Evolutionary conservation across 768 basidiomycete genomes (phyloP), one percentile per base, ranked within the genome.

Genomic region (Boletus edulis): DNA sequence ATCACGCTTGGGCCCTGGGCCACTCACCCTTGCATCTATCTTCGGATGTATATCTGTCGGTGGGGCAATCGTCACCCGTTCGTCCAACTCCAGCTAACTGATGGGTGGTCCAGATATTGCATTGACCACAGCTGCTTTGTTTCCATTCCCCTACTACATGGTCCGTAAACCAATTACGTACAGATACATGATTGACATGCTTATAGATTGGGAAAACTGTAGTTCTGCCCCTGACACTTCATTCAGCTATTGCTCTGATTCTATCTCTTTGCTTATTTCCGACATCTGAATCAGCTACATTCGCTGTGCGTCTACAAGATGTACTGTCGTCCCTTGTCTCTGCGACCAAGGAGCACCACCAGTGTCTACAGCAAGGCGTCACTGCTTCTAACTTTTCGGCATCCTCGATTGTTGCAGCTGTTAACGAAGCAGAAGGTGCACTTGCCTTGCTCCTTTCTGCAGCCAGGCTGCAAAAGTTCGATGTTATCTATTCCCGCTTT

Each of bases 111-210:
- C 56, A 85, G 87, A 87, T 60, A 84, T 86, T 20, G 70, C 72
- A n/a, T 60, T 87, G 15, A 83, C 81, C 0, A 82, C 81, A 0
- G 79, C 81, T 0, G 78, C 69, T 13, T 69, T 90, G 9, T 84
- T 79, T 62, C 89, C 89, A 1, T 89, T 75, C 59, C 81, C 87
- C 2, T 80, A 79, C 63, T 90, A 89, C 67, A 60, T 50, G 49
- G 77, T 78, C 50, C 58, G 76, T 61, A 46, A n/a, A 38, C 13
- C 20, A 22, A 8, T 40, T 17, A 29, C 14, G 34, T 14, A 14
- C 6, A 27, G 29, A 37, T 18, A 31, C 12, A 32, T 6, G 37
- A 41, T 44, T 57, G 44, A 63, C 47, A n/a, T 37, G 11, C 18
- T n/a, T 47, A 12, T 53, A 82, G 75, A 60, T 82, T n/a, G 87